Evolutionary conservation across 1,284 basidiomycete species (phyloP).

Genomic region (Peniophora sp.): DNA sequence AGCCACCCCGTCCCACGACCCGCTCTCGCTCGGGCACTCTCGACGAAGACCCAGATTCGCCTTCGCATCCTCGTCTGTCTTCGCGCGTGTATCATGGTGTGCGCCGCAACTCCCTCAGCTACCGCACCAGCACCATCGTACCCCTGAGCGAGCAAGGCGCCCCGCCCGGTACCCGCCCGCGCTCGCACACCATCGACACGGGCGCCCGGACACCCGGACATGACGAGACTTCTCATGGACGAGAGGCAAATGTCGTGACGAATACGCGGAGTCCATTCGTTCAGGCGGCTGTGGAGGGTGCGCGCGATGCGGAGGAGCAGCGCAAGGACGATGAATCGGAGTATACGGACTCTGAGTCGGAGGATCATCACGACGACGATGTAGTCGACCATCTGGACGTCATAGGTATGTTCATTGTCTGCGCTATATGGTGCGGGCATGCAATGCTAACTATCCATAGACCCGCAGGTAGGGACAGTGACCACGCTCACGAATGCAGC

Average conservation of each 20-base stretch:
- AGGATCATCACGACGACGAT: slow-evolving; percentile 54
- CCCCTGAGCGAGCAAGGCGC: neutral
- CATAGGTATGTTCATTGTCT: slow-evolving; percentile 41
- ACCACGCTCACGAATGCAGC: slow-evolving; percentile 71
- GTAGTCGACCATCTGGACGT: slow-evolving; percentile 75
- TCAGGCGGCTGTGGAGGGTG: slow-evolving; percentile 23
- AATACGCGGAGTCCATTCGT: slow-evolving; percentile 21
- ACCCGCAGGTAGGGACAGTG: slow-evolving; percentile 66
- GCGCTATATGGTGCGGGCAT: no score
- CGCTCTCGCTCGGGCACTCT: slow-evolving; percentile 2
- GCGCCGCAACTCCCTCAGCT: slow-evolving; percentile 3
- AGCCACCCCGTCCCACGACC: neutral
- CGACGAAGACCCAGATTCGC: slow-evolving; percentile 3
- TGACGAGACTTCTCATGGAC: slow-evolving; percentile 20
- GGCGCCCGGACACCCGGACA: neutral
- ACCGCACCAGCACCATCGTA: neutral
- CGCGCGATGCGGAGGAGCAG: slow-evolving; percentile 6
- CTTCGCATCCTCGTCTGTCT: neutral
- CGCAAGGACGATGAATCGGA: slow-evolving; percentile 3
- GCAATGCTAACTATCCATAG: slow-evolving; percentile 25
- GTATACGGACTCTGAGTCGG: slow-evolving; percentile 9
- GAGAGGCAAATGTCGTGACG: slow-evolving; percentile 23
- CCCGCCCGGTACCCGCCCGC: neutral
- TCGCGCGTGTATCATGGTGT: neutral
- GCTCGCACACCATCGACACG: neutral